phyloP scores from a whole-genome alignment of 768 basidiomycete genomes.

The Ramaria sp. region DNA sequence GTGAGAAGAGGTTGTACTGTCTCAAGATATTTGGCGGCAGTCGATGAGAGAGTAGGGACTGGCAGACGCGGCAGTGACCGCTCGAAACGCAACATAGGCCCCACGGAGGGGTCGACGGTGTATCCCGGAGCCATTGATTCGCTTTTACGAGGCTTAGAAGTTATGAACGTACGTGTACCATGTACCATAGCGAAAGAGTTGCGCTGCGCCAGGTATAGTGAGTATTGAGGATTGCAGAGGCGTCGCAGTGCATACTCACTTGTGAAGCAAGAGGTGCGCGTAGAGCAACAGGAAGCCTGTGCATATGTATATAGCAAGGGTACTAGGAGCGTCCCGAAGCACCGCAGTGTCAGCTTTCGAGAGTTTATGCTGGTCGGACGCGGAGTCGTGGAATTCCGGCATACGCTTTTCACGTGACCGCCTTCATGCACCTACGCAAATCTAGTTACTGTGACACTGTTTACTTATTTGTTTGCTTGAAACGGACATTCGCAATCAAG shows the following conservation, averaged over 20 bases:
- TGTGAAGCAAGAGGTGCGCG: not conserved
- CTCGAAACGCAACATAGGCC: conserved; percentile 66
- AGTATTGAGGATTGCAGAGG: not conserved
- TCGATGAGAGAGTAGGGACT: conserved; percentile 74
- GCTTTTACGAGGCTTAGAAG: not conserved
- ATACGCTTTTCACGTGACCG: not conserved
- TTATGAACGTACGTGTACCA: not conserved
- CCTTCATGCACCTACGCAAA: no score
- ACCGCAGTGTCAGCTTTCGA: not conserved
- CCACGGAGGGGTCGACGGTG: conserved; percentile 42
- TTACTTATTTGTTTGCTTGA: no score
- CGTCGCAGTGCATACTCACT: not conserved
- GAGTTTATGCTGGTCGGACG: not conserved
- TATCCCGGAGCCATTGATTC: conserved; percentile 30
- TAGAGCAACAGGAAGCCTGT: not conserved
- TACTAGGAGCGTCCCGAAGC: not conserved
- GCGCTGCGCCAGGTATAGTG: not conserved
- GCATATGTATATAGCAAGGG: not conserved
- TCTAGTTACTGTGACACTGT: no score
- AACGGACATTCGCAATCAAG: no score
- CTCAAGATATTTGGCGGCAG: conserved; percentile 82
- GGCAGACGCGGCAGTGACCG: conserved; percentile 68
- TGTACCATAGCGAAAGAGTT: not conserved
- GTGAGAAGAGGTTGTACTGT: conserved; percentile 71
- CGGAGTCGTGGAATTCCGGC: not conserved